These are phyloP conservation scores for Magnolia officinalis DNA, from an alignment of 164 flowering plant species.

Conservation along the genomic window DNA sequence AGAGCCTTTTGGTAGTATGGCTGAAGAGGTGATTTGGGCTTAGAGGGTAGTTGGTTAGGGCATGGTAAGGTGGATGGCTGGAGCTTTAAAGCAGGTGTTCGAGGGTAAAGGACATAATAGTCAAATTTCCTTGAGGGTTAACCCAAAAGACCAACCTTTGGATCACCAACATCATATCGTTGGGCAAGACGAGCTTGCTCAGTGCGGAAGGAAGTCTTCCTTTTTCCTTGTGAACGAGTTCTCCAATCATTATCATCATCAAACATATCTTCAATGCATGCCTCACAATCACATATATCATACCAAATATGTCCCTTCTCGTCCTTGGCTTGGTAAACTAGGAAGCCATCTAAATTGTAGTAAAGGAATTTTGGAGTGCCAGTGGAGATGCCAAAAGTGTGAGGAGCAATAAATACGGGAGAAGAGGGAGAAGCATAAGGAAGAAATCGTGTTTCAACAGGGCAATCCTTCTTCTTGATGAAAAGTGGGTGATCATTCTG, in stretches of 20 bases:
- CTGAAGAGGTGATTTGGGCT: no score
- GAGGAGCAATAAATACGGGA: not conserved
- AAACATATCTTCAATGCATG: not conserved
- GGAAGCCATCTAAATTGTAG: not conserved
- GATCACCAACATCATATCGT: not conserved
- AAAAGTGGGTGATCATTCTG: not conserved
- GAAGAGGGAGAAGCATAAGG: not conserved
- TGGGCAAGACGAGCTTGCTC: not conserved
- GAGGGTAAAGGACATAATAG: not conserved
- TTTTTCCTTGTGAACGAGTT: not conserved
- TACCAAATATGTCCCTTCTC: not conserved
- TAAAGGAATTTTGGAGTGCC: not conserved
- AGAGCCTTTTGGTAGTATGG: no score
- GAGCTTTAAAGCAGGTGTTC: no score
- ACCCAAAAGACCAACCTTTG: not conserved
- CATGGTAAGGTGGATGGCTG: no score
- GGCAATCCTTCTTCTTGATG: not conserved
- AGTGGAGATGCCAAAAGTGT: not conserved
- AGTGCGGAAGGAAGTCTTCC: not conserved
- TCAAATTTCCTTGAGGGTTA: not conserved
- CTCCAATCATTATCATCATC: not conserved
- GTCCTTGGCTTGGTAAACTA: not conserved
- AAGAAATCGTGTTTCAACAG: no score
- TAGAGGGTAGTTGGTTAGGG: no score
- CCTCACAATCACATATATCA: not conserved